Evolutionary conservation across 192 early-diverging fungal genomes (phyloP), one percentile per base, ranked within the genome.

Genomic region (Geosiphon pyriformis): DNA sequence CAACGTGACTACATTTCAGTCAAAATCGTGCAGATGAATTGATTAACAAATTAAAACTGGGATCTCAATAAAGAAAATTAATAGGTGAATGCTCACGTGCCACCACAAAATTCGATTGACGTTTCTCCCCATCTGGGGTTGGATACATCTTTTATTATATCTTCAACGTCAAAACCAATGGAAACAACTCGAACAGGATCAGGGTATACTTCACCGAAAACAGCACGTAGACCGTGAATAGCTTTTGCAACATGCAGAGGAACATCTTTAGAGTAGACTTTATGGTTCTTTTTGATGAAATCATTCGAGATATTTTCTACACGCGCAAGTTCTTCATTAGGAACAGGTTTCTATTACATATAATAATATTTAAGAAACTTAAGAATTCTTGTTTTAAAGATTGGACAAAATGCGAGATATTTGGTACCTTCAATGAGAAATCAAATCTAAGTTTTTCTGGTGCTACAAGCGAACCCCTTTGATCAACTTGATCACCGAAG

Each of bases 401-500:
- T 20, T 20, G 8, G 2, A 22, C 2, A 1, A 49, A n/a, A 42
- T 42, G 10, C 35, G 2, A 22, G 8, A 65, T 73, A 62, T 70
- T 73, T n/a, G 61, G 57, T 57, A 80, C 83, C 81, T 92, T 92
- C 74, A 81, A 88, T 12, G 90, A 84, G 70, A 94, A 99, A 72
- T 97, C 96, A 68, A 98, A 98, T 57, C 96, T 91, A 54, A 98
- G 81, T 75, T 95, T 95, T 59, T 96, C 94, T n/a, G 91, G 88
- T 2, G 94, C 85, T 32, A 98, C 96, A 51, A 98, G 83, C 10
- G 94, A 97, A 18, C 96, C 96, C 75, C 92, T 92, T 77, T 98
- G 96, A 68, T 98, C 94, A 64, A 89, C 81, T 30, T 74, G 67
- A 29, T 76, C 84, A n/a, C 87, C 85, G 37, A 98, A 78, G 11